Evolutionary conservation across 2,329 filamentous ascomycete genomes (phyloP).

Genomic region (Phaeosphaeria sp.): DNA sequence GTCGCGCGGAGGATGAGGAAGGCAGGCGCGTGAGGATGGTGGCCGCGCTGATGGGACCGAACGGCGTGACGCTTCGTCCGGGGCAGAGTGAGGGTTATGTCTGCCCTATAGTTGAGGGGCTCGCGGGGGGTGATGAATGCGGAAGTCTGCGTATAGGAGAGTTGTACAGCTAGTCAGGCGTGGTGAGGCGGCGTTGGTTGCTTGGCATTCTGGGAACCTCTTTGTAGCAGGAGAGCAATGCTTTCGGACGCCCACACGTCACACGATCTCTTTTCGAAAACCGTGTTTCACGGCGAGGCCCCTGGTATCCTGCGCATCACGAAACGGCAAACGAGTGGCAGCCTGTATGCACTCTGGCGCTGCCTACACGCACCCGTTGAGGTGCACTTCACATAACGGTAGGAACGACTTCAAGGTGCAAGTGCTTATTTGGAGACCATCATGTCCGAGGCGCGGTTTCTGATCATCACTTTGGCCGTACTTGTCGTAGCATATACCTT

Average conservation of each 20-base stretch:
- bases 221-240: slow-evolving; percentile 5
- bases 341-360: no score
- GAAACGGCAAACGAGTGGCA: background rate
- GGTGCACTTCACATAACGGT: background rate
- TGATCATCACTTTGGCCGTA: background rate
- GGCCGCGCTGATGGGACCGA: slow-evolving; percentile 31
- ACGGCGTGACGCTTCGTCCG: slow-evolving; percentile 30
- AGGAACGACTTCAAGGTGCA: background rate
- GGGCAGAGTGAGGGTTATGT: slow-evolving; percentile 27
- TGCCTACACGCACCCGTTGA: background rate
- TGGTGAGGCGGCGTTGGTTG: background rate
- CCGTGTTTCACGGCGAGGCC: background rate
- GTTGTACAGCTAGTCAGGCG: slow-evolving; percentile 15
- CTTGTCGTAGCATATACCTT: background rate
- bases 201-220: background rate
- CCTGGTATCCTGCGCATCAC: background rate
- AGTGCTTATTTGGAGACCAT: background rate
- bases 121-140: slow-evolving; percentile 34
- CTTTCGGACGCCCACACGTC: slow-evolving; percentile 6
- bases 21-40: slow-evolving; percentile 25
- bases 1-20: slow-evolving; percentile 10
- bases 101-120: slow-evolving; percentile 36
- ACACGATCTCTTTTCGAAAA: background rate
- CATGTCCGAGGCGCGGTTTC: no score
- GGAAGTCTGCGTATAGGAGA: slow-evolving; percentile 24